Base-by-base conservation (phyloP, 176 grass and related monocot genomes). In the Poa annua region DNA sequence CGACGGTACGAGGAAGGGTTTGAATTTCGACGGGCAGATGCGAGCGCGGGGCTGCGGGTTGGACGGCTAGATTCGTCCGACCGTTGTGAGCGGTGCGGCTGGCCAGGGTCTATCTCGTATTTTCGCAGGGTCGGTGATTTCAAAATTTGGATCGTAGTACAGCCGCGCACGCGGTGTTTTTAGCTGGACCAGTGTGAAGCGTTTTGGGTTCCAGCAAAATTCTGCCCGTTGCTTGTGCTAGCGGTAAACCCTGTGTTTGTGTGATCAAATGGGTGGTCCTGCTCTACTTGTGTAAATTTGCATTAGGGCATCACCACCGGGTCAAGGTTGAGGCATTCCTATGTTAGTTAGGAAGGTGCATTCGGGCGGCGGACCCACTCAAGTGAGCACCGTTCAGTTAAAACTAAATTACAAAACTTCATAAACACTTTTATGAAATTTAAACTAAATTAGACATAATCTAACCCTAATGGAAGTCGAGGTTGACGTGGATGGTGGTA, bases 31-130 rank as follows among this genome's bases (percentile, higher is more conserved):
- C 85, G 81, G 85, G 24, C 8, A 0, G 25, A 45, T 4, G 13
- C 62, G 51, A 35, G 70, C 7, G 26, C 2, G 54, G 7, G 16
- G 29, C 25, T 0, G 33, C 1, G 3, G 1, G 6, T 21, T 11
- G 79, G 35, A 86, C 84, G 84, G 74, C 11, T 0, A 8, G 71
- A 34, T 74, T 33, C 8, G 47, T 51, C 71, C 47, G 71, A 74
- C 71, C 71, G 71, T 74, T 74, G 71, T 15, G 71, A 10, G 24
- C 45, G 32, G 7, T 33, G 19, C 6, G 5, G 82, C 11, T 32
- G 4, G 44, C 5, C 5, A 9, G 26, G 74, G 80, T 38, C 11
- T 6, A 3, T 21, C 19, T 8, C 6, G 83, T 81, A n/a, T n/a
- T 82, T 81, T 21, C 4, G 22, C 1, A 5, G 4, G 26, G 9